Conservation (phyloP, 1,284 basidiomycete species). For the Porphyrellus sp. region DNA sequence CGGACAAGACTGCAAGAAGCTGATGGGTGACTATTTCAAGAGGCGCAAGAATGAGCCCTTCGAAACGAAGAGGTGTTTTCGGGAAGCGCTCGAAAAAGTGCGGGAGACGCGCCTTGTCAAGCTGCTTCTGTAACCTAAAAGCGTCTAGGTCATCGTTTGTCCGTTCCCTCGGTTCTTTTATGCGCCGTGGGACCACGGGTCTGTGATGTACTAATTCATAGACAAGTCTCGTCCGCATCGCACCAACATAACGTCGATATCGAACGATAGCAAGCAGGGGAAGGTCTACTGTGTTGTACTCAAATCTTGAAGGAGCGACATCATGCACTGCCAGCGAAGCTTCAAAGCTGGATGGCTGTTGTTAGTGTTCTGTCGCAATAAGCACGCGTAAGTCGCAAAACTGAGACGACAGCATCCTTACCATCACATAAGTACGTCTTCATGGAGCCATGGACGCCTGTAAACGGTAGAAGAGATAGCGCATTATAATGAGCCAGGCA, state of each 20-base stretch:
- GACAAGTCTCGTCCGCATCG: constrained; percentile 4
- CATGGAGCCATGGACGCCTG: constrained; percentile 15
- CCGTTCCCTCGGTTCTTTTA: constrained; percentile 3
- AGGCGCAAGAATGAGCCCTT: constrained; percentile 48
- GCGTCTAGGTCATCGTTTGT: not conserved
- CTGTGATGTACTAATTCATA: constrained; percentile 21
- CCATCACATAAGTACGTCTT: constrained; percentile 12
- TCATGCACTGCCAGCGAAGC: not conserved
- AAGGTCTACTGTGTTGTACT: constrained; percentile 17
- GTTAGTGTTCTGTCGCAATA: constrained; percentile 1
- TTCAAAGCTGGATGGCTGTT: no score
- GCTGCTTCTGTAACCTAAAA: constrained; percentile 1
- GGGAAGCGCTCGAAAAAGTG: constrained; percentile 25
- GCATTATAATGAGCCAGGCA: constrained; percentile 24
- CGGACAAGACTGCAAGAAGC: constrained; percentile 41
- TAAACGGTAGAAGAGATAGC: constrained; percentile 12
- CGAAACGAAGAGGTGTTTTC: constrained; percentile 57
- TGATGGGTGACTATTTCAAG: constrained; percentile 40
- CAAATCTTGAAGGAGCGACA: constrained; percentile 2
- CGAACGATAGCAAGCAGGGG: constrained; percentile 8
- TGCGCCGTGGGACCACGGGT: not conserved
- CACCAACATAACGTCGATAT: constrained; percentile 8
- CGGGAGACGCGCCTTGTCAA: constrained; percentile 28
- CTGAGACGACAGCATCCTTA: constrained; percentile 4
- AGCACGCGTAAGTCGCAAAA: constrained; percentile 2